A percentile compares a stretch with the other conserved stretches of the same genome.
phyloP scores from a whole-genome alignment of 2,329 filamentous ascomycete species.

The Aspergillus pseudoterreus region DNA sequence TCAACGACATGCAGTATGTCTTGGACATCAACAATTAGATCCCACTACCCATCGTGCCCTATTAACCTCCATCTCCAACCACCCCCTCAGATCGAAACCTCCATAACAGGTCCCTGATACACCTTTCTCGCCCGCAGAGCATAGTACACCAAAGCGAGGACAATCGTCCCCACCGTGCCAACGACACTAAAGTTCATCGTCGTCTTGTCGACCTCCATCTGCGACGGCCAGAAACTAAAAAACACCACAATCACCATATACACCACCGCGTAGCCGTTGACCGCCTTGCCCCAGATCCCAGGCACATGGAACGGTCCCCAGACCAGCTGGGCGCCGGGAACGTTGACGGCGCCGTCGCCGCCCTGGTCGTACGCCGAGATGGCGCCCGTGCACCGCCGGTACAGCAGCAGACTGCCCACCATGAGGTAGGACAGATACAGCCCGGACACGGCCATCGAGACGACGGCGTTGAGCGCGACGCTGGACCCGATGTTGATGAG shows the following conservation, averaged over 20 bases:
- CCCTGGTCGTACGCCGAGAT: constrained; percentile 16
- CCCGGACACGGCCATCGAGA: constrained; percentile 30
- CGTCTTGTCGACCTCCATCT: constrained; percentile 31
- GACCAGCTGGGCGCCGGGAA: constrained; percentile 23
- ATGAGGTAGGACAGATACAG: constrained; percentile 29
- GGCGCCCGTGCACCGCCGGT: constrained; percentile 21
- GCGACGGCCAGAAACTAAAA: constrained; percentile 48
- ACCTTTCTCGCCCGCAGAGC: constrained; percentile 29
- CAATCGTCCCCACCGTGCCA: constrained; percentile 39
- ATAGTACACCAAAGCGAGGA: constrained; percentile 42
- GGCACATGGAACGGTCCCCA: constrained; percentile 28
- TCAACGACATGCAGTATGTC: no score
- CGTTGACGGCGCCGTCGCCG: constrained; percentile 18
- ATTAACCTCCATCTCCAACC: no score
- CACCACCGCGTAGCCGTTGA: constrained; percentile 43
- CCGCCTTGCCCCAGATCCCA: constrained; percentile 33
- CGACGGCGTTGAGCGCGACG: constrained; percentile 30
- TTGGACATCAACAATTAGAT: no score
- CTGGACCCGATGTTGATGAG: constrained; percentile 33
- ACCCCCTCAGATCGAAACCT: constrained; percentile 5
- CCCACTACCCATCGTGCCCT: no score
- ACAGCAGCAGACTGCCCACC: constrained; percentile 24
- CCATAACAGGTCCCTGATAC: constrained; percentile 32
- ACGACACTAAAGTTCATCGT: constrained; percentile 48
- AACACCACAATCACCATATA: constrained; percentile 48